Evolutionary conservation across 768 basidiomycete species (phyloP), one percentile per base, ranked within the genome.

Genomic region (Lactarius pseudohatsudake): DNA sequence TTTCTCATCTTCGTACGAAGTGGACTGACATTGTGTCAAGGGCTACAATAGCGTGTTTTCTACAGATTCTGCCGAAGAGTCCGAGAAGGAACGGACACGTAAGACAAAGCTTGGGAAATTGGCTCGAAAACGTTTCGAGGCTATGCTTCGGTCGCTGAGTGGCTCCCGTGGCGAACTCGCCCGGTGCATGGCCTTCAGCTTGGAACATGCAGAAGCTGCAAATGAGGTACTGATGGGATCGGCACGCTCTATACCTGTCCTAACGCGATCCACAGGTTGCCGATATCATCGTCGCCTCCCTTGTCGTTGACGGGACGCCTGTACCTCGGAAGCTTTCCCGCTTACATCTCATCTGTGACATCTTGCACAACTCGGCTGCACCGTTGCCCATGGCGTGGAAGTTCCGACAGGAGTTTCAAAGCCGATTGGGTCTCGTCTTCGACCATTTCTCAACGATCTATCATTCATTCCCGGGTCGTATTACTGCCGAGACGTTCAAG

Each of bases 301-400:
- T 98, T 10, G 81, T 92, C 30, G 88, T 98, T 22, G 93, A 94
- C 70, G 81, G 86, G n/a, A 99, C 97, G 1, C 88, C 97, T 0
- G 94, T 98, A n/a, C 97, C 97, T 62, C 88, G 96, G 72, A 99
- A 99, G 77, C 86, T 98, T 62, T 93, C 97, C 30, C 89, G 97
- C 30, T 83, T 99, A 32, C 90, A 98, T 79, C 83, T 99, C 65
- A 93, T 98, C 62, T 98, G 96, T 74, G 97, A 99, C 75, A 98
- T 99, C 69, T 82, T 99, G 54, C 96, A 98, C 77, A 99, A 99
- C 76, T 97, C 96, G 26, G 93, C 94, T 40, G 94, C 93, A 3
- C 81, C 95, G 2, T 85, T 98, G 16, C 94, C 95, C 0, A 96
- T 94, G 76, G 96, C 96, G 8, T 99, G 97, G 97, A 94, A 93